Evolutionary conservation across 495 filamentous ascomycete species (phyloP).

Genomic region (Podospora pseudopauciseta): DNA sequence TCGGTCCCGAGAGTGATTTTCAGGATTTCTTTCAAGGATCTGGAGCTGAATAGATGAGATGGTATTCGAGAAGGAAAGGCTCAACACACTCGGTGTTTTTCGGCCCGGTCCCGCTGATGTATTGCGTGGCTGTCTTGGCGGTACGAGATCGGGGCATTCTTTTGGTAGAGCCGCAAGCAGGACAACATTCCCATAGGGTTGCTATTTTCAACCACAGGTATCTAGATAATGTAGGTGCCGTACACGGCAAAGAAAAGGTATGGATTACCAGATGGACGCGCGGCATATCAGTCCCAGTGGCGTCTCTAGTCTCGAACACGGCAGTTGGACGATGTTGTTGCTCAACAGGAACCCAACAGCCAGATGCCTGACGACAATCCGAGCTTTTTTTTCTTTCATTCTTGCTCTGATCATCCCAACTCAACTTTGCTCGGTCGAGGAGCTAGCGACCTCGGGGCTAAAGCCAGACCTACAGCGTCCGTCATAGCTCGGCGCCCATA

Average conservation of each 20-base stretch:
- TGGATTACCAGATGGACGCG: conserved; percentile 14
- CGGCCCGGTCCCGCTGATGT: not conserved
- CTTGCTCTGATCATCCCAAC: not conserved
- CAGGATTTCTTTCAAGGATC: not conserved
- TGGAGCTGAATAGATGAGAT: not conserved
- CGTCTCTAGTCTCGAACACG: not conserved
- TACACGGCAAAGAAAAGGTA: not conserved
- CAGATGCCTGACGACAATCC: not conserved
- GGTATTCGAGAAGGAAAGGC: not conserved
- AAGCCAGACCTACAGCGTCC: not conserved
- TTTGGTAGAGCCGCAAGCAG: not conserved
- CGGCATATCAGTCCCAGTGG: conserved; percentile 9
- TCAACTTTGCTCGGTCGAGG: not conserved
- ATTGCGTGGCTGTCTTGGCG: not conserved
- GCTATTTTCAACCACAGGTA: not conserved
- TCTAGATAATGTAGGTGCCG: not conserved
- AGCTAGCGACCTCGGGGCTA: not conserved
- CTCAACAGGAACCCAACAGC: not conserved
- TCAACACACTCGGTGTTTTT: not conserved
- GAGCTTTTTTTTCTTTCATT: no score
- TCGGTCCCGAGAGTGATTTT: not conserved
- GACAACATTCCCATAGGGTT: not conserved
- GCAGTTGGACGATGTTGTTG: not conserved
- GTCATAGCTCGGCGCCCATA: not conserved
- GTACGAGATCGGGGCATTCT: not conserved